Conservation (phyloP, 148 eudicot species). For the Amaranthus cruentus region DNA sequence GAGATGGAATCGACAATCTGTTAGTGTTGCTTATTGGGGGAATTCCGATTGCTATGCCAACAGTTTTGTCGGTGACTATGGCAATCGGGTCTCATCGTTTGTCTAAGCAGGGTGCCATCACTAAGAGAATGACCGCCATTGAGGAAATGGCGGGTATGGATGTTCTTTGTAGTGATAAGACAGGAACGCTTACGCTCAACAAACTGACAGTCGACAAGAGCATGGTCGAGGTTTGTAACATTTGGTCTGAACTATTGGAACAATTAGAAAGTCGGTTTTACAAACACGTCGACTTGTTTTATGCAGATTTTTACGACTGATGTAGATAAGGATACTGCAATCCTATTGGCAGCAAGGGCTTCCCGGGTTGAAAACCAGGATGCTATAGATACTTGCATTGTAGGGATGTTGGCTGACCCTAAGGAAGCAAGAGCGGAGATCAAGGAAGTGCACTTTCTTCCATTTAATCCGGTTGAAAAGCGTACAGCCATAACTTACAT, state of each 20-base stretch:
- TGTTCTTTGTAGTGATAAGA: slow-evolving; percentile 88
- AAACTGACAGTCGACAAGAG: slow-evolving; percentile 68
- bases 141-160: slow-evolving; percentile 97
- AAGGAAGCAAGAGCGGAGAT: slow-evolving; percentile 85
- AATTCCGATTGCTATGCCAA: slow-evolving; percentile 89
- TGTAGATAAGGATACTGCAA: slow-evolving; percentile 43
- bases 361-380: slow-evolving; percentile 91
- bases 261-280: background rate
- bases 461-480: slow-evolving; percentile 84
- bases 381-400: slow-evolving; percentile 88
- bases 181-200: slow-evolving; percentile 81
- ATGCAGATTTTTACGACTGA: slow-evolving; percentile 45
- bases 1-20: slow-evolving; percentile 75
- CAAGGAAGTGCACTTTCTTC: slow-evolving; percentile 79
- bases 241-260: background rate
- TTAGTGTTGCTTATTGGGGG: slow-evolving; percentile 83
- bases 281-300: background rate
- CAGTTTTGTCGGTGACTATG: slow-evolving; percentile 82
- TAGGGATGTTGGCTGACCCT: slow-evolving; percentile 83
- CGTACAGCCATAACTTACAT: slow-evolving; percentile 77
- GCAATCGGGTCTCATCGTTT: slow-evolving; percentile 82
- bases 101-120: slow-evolving; percentile 79
- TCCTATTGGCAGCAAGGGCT: slow-evolving; percentile 73
- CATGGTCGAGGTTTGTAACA: slow-evolving; percentile 53
- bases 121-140: slow-evolving; percentile 89